Conservation (phyloP, 305 asterid genomes). For the Fraxinus floribunda region DNA sequence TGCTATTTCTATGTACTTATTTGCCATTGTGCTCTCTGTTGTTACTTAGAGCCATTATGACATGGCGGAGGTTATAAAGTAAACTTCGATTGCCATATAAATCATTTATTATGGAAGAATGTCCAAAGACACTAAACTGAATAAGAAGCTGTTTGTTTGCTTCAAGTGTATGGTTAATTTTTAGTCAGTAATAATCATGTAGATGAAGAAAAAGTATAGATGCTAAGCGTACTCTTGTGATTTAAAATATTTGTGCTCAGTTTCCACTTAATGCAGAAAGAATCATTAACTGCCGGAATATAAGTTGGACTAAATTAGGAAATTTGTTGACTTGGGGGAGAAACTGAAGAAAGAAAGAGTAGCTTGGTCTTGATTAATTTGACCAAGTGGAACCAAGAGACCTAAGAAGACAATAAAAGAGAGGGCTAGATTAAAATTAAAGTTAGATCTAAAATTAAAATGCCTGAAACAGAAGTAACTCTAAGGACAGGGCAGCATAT, state of each 20-base stretch:
- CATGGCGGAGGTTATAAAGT: not conserved
- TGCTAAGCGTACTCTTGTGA: not conserved
- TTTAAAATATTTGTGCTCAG: not conserved
- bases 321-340: not conserved
- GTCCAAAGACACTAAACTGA: not conserved
- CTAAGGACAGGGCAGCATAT: no score
- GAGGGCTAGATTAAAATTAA: not conserved
- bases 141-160: not conserved
- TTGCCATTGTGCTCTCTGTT: not conserved
- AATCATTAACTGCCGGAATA: not conserved
- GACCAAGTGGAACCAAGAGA: not conserved
- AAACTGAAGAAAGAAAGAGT: not conserved
- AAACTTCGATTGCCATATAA: not conserved
- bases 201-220: not conserved
- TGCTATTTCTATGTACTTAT: not conserved
- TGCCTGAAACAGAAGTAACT: not conserved
- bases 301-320: not conserved
- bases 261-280: not conserved
- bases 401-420: not conserved
- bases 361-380: not conserved
- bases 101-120: not conserved
- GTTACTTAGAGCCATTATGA: not conserved
- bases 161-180: not conserved
- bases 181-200: not conserved
- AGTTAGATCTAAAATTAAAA: not conserved